Conservation (phyloP, 1,284 basidiomycete genomes). For the Tilletia setariae region DNA sequence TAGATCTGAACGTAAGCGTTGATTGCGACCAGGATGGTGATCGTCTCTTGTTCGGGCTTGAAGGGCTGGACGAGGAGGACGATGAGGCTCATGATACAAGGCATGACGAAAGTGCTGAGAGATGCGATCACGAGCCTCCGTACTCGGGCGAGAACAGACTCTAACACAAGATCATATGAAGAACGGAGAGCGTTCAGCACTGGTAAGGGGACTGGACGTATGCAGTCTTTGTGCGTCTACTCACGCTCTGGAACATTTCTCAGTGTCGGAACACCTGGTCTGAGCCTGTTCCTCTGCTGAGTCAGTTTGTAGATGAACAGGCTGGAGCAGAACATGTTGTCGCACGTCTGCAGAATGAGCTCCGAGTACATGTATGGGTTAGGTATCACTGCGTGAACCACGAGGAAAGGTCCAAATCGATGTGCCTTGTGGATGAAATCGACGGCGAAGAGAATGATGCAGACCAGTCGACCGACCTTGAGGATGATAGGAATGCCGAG, state of each 20-base stretch:
- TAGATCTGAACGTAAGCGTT: conserved; percentile 6
- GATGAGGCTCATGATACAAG: neutral
- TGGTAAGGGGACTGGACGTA: no score
- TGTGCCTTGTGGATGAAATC: neutral
- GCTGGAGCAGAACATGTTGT: conserved; percentile 4
- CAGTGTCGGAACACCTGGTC: neutral
- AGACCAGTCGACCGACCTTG: conserved; percentile 6
- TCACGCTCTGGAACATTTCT: neutral
- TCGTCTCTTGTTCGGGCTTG: neutral
- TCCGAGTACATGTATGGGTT: neutral
- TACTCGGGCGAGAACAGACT: neutral
- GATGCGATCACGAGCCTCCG: neutral
- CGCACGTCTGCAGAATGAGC: neutral
- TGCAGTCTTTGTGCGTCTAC: no score
- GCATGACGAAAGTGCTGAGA: neutral
- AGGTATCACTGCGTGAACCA: neutral
- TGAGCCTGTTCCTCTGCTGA: neutral
- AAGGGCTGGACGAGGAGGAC: neutral
- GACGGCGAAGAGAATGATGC: neutral
- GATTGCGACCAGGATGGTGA: neutral
- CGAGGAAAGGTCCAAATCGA: neutral
- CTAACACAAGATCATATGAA: no score
- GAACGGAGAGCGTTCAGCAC: neutral
- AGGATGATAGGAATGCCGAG: neutral
- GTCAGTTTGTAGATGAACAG: conserved; percentile 5